Percentiles rank a stretch among this genome's conserved stretches.
Evolutionary conservation across 2,329 filamentous ascomycete species (phyloP).

Genomic region (Colletotrichum orbiculare): DNA sequence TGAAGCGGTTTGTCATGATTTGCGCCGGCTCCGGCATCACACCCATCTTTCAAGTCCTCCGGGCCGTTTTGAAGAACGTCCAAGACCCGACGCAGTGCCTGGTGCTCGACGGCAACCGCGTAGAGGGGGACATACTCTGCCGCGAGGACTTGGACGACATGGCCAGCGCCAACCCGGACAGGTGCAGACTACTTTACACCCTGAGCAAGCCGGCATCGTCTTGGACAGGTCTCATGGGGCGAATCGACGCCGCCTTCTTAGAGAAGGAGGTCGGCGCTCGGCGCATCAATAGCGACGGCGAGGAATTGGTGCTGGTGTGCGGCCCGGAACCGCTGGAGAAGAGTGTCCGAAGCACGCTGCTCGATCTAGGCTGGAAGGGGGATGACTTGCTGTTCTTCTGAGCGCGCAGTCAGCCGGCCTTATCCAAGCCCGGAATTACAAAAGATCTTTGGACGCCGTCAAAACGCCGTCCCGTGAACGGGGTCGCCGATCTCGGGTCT

Average conservation of each 20-base stretch:
- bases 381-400: conserved; percentile 82
- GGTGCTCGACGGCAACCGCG: conserved; percentile 82
- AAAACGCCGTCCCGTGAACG: conserved; percentile 5
- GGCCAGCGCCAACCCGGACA: conserved; percentile 61
- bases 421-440: not conserved
- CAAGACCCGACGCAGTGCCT: conserved; percentile 75
- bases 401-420: conserved; percentile 14
- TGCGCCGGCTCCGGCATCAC: conserved; percentile 91
- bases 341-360: conserved; percentile 64
- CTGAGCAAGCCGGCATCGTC: conserved; percentile 70
- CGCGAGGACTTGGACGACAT: conserved; percentile 76
- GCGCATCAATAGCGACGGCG: conserved; percentile 46
- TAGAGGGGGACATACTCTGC: conserved; percentile 85
- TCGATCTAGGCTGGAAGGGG: conserved; percentile 75
- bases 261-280: conserved; percentile 65
- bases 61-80: conserved; percentile 75
- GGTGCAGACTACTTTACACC: conserved; percentile 75
- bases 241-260: conserved; percentile 73
- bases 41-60: conserved; percentile 87
- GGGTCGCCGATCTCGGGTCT: conserved; percentile 16
- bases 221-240: conserved; percentile 77
- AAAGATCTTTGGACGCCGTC: not conserved
- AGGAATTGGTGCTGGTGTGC: conserved; percentile 79
- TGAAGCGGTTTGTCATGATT: conserved; percentile 84
- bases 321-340: conserved; percentile 82